Evolutionary conservation across 2,329 filamentous ascomycete species (phyloP), one percentile per base, ranked within the genome.

Genomic region (Fusarium pseudocircinatum): DNA sequence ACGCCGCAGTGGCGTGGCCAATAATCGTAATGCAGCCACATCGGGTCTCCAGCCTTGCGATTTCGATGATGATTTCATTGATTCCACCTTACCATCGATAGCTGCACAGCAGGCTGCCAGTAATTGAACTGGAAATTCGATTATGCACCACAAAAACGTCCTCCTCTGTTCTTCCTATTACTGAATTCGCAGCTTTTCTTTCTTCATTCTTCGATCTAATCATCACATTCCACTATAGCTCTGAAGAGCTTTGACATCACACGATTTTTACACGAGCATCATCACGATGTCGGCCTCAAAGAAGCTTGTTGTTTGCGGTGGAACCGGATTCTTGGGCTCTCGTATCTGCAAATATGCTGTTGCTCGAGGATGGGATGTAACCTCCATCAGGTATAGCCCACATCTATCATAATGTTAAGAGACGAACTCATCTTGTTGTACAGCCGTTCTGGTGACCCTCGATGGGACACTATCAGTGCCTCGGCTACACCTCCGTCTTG

Each of bases 261-360:
- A 76, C 79, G 60, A 74, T 58, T 70, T 75, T 61, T 57, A 66
- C 49, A 63, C 60, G 52, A 71, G 37, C 67, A 62, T 32, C 67
- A 62, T 32, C 63, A 84, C 80, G 82, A 89, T 90, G 83, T 84
- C 87, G 60, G 85, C 88, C 73, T 87, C 88, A 73, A 97, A 95
- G 84, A 92, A 91, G 83, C 87, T 99, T 47, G 91, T 98, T 46
- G 95, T 99, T 61, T 97, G 94, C 75, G 96, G 96, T 75, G 96
- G 96, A 67, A 98, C 94, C 82, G 96, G 96, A 39, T 99, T 98
- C 81, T 84, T 99, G 32, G 94, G 94, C 83, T 88, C 87, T 30
- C 89, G 96, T 63, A 97, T 99, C 84, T 98, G 96, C 86, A 96
- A 94, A 85, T 92, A 93, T 60, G 96, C 94, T 49, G 91, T 94